Evolutionary conservation across 345 rosid species (phyloP), one percentile per base, ranked within the genome.

Genomic region (Dimocarpus longan): DNA sequence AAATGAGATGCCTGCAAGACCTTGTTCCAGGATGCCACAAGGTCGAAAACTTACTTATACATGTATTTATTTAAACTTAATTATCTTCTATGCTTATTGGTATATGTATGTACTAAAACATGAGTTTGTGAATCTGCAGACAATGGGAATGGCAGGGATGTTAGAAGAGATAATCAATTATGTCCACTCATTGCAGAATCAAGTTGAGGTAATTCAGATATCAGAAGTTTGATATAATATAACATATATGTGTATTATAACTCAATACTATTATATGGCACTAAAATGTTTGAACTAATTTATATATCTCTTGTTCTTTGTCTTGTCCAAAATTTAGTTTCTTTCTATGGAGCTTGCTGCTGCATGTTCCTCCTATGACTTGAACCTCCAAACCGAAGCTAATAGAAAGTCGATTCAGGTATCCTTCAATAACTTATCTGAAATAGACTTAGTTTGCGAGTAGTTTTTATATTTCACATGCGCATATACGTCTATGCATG

Each of bases 71-170:
- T 6, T 6, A 37, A 8, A 12, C 18, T 19, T 65, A 6, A 42
- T 42, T 65, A 37, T 21, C 42, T 2, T n/a, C 4, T 43, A 66
- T 52, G 65, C 37, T 22, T 73, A 19, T 40, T 21, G 67, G 57
- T 63, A 39, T 48, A 43, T 73, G 42, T 64, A 65, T 78, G 44
- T 1, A 43, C 13, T 15, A 60, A 54, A 39, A 77, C 48, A 44
- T 52, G 59, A 18, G 37, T 48, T 57, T 67, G 5, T 79, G 71
- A 56, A 70, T 76, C 71, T 12, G 59, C 88, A 91, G 95, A 83
- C 88, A 5, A 89, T 89, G 93, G 95, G 95, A 43, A 85, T 91
- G 95, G 89, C 95, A 8, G 88, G 87, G 70, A 89, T 87, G 93
- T 65, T 91, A 68, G 95, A 89, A 57, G 95, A 88, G 70, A 91